phyloP scores from a whole-genome alignment of 352 stramenopile species.

The Pythium phragmitis region DNA sequence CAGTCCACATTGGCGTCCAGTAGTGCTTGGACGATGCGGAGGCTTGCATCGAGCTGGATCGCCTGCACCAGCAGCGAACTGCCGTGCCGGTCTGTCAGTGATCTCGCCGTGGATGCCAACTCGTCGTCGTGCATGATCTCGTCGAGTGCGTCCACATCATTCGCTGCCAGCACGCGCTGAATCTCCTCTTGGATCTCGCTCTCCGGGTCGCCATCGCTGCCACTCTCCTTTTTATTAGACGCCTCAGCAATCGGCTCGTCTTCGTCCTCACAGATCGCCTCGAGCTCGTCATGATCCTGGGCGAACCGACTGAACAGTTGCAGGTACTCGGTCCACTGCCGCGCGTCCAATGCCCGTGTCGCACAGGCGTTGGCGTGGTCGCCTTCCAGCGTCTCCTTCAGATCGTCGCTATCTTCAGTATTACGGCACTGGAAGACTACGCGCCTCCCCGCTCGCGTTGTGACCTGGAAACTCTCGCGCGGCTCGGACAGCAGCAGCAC shows the following conservation, averaged over 20 bases:
- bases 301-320: constrained; percentile 45
- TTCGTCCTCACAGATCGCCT: neutral
- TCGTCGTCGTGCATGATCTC: constrained; percentile 22
- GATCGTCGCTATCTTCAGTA: constrained; percentile 1
- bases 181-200: constrained; percentile 27
- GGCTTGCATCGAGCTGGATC: constrained; percentile 35
- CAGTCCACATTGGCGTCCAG: constrained; percentile 40
- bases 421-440: constrained; percentile 51
- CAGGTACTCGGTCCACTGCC: constrained; percentile 55
- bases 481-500: constrained; percentile 28
- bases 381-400: neutral
- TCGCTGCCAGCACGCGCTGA: constrained; percentile 27
- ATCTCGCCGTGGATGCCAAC: neutral
- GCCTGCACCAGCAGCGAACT: constrained; percentile 56
- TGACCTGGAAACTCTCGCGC: constrained; percentile 38
- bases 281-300: constrained; percentile 9
- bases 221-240: neutral
- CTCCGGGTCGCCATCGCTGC: neutral
- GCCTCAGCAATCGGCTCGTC: too few relatives aligned
- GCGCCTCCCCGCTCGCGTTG: constrained; percentile 31
- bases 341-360: constrained; percentile 25
- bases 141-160: constrained; percentile 25
- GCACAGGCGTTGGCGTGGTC: neutral
- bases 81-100: constrained; percentile 36
- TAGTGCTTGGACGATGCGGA: constrained; percentile 30